Percentiles rank a stretch among this genome's conserved stretches.
Evolutionary conservation across 2,329 filamentous ascomycete genomes (phyloP).

Genomic region (Colletotrichum sp.): DNA sequence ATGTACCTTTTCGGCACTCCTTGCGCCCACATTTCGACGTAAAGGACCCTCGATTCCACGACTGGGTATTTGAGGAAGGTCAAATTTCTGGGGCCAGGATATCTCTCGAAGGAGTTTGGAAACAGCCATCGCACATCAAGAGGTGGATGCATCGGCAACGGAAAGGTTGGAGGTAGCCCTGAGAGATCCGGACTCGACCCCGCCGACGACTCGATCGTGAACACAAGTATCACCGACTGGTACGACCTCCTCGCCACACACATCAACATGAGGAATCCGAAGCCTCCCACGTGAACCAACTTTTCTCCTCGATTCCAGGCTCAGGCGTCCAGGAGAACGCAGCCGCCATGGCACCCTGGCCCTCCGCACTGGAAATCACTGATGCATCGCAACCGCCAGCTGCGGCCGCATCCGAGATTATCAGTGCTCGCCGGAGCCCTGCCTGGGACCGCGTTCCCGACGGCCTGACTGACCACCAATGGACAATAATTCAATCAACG

Average conservation of each 20-base stretch:
- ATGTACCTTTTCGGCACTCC: not conserved
- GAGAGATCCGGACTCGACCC: not conserved
- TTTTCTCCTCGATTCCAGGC: not conserved
- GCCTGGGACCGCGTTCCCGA: constrained; percentile 4
- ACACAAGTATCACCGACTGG: not conserved
- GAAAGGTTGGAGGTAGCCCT: not conserved
- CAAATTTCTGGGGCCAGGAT: not conserved
- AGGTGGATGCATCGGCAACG: not conserved
- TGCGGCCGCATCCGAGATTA: not conserved
- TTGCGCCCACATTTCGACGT: not conserved
- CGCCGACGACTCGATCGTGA: not conserved
- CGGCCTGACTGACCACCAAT: constrained; percentile 12
- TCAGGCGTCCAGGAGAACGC: not conserved
- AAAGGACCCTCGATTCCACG: not conserved
- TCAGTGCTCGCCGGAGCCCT: not conserved
- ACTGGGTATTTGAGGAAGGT: not conserved
- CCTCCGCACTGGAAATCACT: not conserved
- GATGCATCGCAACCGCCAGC: not conserved
- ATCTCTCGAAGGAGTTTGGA: not conserved
- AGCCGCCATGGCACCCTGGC: constrained; percentile 18
- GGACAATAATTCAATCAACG: constrained; percentile 19
- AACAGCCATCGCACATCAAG: not conserved
- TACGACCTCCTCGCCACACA: not conserved
- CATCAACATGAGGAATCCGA: constrained; percentile 19
- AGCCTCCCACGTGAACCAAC: constrained; percentile 17